Percentiles rank a stretch among this genome's conserved stretches.
phyloP scores from a whole-genome alignment of 441 rosid species.

The Omphalea diandra region DNA sequence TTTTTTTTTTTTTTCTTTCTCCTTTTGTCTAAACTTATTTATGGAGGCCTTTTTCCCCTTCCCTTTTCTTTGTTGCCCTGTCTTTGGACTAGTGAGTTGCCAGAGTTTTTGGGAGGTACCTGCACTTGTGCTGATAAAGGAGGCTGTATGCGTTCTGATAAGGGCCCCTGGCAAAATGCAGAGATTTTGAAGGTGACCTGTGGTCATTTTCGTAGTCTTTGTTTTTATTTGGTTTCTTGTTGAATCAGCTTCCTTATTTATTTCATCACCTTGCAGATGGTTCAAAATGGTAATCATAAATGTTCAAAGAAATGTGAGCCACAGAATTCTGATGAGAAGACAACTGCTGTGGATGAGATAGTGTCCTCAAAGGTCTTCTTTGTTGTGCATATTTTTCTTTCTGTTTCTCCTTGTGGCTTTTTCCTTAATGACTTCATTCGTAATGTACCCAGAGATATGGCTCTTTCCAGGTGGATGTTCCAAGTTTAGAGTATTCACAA shows the following conservation, averaged over 20 bases:
- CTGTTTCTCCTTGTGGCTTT: constrained; percentile 3
- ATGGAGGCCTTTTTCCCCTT: too few species aligned
- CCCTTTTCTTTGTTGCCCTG: too few species aligned
- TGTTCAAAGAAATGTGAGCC: constrained; percentile 38
- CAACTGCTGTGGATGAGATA: constrained; percentile 45
- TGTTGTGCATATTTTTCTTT: neutral
- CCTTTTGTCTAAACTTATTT: too few species aligned
- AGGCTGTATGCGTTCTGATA: constrained; percentile 92
- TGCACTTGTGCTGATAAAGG: constrained; percentile 88
- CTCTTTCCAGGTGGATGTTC: constrained; percentile 26
- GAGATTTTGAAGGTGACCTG: constrained; percentile 65
- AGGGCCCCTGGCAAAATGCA: constrained; percentile 91
- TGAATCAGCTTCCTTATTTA: constrained; percentile 17
- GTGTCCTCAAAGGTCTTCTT: constrained; percentile 30
- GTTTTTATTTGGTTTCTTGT: constrained; percentile 8
- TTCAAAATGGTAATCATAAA: constrained; percentile 65
- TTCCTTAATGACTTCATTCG: too few species aligned
- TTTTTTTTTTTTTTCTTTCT: neutral
- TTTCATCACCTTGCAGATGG: constrained; percentile 47
- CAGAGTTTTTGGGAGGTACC: constrained; percentile 92
- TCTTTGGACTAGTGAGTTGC: constrained; percentile 62
- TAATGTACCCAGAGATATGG: constrained; percentile 36
- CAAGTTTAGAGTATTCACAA: constrained; percentile 27
- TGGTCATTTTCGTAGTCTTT: neutral
- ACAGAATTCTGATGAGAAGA: constrained; percentile 40